These are phyloP conservation scores for Beauveria australis DNA, from an alignment of 2,329 filamentous ascomycete species.

Conservation along the genomic window DNA sequence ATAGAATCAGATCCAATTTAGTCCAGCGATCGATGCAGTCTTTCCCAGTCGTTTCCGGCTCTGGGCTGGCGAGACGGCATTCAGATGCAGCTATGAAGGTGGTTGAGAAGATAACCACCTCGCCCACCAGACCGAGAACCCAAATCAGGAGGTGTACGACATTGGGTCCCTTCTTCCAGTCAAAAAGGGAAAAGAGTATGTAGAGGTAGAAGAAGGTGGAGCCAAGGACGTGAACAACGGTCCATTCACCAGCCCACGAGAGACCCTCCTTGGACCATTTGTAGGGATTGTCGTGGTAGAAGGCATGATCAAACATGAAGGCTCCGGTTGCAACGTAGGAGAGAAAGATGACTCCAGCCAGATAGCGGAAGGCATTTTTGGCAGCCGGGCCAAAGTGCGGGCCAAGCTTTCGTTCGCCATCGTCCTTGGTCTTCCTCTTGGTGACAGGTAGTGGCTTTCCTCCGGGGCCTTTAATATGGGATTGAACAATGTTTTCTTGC, in stretches of 20 bases:
- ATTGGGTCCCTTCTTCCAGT: constrained; percentile 74
- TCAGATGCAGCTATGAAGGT: constrained; percentile 61
- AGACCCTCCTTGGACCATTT: constrained; percentile 37
- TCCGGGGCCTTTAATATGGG: constrained; percentile 63
- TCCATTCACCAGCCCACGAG: constrained; percentile 68
- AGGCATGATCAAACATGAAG: constrained; percentile 66
- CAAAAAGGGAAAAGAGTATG: constrained; percentile 77
- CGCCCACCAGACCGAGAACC: constrained; percentile 63
- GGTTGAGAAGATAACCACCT: constrained; percentile 61
- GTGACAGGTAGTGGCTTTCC: constrained; percentile 75
- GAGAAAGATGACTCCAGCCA: constrained; percentile 61
- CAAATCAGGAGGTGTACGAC: constrained; percentile 74
- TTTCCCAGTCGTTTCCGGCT: constrained; percentile 15
- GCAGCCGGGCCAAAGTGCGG: constrained; percentile 56
- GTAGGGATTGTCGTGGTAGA: constrained; percentile 37
- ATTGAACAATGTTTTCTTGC: constrained; percentile 38
- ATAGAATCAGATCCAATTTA: constrained; percentile 55
- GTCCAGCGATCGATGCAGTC: constrained; percentile 31
- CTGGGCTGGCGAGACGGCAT: constrained; percentile 49
- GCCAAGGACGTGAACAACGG: constrained; percentile 74
- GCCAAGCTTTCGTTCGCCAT: constrained; percentile 35
- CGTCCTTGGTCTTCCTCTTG: constrained; percentile 46
- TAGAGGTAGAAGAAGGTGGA: constrained; percentile 83
- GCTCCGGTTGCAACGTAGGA: constrained; percentile 70
- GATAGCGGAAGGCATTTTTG: constrained; percentile 67